Base-by-base conservation (phyloP, 2,329 filamentous ascomycete species). In the Dactylellina cionopaga region DNA sequence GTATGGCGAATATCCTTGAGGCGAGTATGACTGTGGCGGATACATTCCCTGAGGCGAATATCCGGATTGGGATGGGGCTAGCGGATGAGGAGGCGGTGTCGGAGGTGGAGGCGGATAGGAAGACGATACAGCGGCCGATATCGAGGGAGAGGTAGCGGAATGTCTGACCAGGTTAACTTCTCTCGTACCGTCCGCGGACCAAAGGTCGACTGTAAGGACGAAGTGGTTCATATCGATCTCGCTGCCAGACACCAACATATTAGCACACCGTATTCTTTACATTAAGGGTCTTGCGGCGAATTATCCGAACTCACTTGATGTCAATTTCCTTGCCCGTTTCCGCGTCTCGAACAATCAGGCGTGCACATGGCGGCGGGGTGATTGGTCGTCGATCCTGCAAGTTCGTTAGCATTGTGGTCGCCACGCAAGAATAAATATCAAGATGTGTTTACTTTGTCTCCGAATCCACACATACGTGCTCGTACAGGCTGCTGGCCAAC, bases 391-490 rank as follows among this genome's bases (percentile, higher is more conserved):
- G 91, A 80, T 99, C 95, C 91, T 96, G 78, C 75, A 69, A 74
- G 76, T 6, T 64, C 27, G 44, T 64, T 46, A 64, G 24, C 64
- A 60, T 55, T n/a, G n/a, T n/a, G 51, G 41, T 13, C 11, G 46
- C 47, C 65, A 56, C 37, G 66, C 22, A 52, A 65, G 19, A 54
- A 2, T 11, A 10, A 2, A 39, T 24, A 7, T 5, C 47, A 75
- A 66, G 55, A 29, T 44, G 49, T 47, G 64, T 52, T 51, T 82
- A 95, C 92, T 86, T 98, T 99, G 83, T 99, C 95, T 74, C 95
- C 95, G 82, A 98, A 99, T 5, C 95, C 95, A 83, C 95, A 99
- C 95, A 98, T 98, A 74, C 95, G 91, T 75, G 95, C 95, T 77
- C 95, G 88, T 77, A 92, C 86, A 54, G 95, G 95, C 80, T 98